These are phyloP conservation scores for Radiomyces spectabilis DNA, from an alignment of 192 early-diverging fungal genomes.

Conservation along the genomic window DNA sequence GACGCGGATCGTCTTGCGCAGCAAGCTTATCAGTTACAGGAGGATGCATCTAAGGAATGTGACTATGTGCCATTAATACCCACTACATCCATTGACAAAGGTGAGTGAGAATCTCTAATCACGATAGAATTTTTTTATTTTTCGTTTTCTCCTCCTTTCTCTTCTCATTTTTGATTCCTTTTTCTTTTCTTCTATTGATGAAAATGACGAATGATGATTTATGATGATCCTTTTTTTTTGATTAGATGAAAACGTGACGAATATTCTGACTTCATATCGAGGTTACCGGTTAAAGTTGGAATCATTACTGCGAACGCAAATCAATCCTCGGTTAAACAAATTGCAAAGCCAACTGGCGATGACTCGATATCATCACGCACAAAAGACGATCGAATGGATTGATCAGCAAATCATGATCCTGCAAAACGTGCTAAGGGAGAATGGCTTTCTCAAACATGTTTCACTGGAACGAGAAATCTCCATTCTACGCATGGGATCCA, in stretches of 20 bases:
- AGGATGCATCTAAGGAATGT: conserved; percentile 7
- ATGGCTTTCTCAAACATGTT: conserved; percentile 10
- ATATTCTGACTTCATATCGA: conserved; percentile 14
- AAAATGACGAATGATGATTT: too few species aligned
- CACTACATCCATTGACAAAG: not conserved
- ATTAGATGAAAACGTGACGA: conserved; percentile 6
- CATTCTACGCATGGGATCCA: conserved; percentile 20
- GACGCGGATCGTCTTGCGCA: conserved; percentile 7
- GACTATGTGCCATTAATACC: conserved; percentile 20
- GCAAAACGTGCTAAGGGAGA: conserved; percentile 3
- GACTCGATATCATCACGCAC: conserved; percentile 10
- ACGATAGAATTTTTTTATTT: too few species aligned
- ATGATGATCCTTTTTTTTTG: not conserved
- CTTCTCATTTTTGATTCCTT: too few species aligned
- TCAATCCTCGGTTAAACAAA: conserved; percentile 18
- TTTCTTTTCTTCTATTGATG: too few species aligned
- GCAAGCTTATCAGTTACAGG: conserved; percentile 1
- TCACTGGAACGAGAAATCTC: conserved; percentile 17
- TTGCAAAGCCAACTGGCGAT: conserved; percentile 13
- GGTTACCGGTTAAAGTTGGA: conserved; percentile 25
- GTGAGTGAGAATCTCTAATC: too few species aligned
- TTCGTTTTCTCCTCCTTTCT: too few species aligned
- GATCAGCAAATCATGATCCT: conserved; percentile 21
- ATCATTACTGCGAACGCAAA: conserved; percentile 6
- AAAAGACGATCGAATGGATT: conserved; percentile 24